Conservation (phyloP, 805 yeast species). For the Ogataea pini region DNA sequence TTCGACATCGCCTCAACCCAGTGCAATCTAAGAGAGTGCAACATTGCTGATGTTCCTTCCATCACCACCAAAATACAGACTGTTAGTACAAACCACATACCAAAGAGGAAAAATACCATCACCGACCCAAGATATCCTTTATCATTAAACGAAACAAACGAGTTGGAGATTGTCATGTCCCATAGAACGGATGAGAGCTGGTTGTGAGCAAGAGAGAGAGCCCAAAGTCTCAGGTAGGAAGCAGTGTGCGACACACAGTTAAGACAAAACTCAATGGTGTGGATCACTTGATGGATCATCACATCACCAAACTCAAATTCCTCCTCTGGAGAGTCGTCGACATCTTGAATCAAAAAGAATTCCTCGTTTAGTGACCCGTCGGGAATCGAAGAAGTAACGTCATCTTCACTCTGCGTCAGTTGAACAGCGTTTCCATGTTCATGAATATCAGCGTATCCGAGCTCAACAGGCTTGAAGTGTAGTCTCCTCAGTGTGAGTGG, state of each 20-base stretch:
- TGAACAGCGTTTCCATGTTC: slow-evolving; percentile 26
- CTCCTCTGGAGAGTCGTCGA: slow-evolving; percentile 41
- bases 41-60: slow-evolving; percentile 88
- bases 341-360: slow-evolving; percentile 25
- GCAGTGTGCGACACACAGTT: slow-evolving; percentile 82
- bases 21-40: slow-evolving; percentile 73
- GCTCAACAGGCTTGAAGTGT: slow-evolving; percentile 50
- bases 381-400: slow-evolving; percentile 19
- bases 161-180: slow-evolving; percentile 70
- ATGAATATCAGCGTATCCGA: slow-evolving; percentile 53
- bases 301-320: slow-evolving; percentile 61
- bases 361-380: slow-evolving; percentile 34
- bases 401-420: slow-evolving; percentile 32
- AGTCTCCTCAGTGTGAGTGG: slow-evolving; percentile 49
- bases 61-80: slow-evolving; percentile 68
- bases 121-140: slow-evolving; percentile 56
- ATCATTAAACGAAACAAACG: slow-evolving; percentile 48
- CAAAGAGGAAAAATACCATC: slow-evolving; percentile 62
- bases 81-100: slow-evolving; percentile 74
- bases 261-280: slow-evolving; percentile 77
- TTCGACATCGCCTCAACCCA: slow-evolving; percentile 86
- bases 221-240: slow-evolving; percentile 77
- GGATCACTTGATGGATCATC: slow-evolving; percentile 77
- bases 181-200: slow-evolving; percentile 73
- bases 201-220: slow-evolving; percentile 77